Base-by-base conservation (phyloP, 2,329 filamentous ascomycete species). In the Xylariaceae sp. region DNA sequence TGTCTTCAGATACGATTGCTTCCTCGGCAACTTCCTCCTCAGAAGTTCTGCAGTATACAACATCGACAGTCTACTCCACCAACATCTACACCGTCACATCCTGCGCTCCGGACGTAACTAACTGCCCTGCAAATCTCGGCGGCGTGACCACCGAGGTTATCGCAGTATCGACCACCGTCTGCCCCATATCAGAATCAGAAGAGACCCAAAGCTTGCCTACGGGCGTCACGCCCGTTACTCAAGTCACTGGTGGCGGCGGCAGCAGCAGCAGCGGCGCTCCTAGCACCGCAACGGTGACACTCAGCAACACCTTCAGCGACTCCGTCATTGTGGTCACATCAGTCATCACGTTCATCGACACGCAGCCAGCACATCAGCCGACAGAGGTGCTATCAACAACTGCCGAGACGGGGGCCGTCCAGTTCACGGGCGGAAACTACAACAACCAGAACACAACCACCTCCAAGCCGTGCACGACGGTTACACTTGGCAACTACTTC, bases 131-230 rank as follows among this genome's bases (percentile, higher is more conserved):
- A 2, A 47, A 39, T 6, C n/a, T 48, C 3, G 54, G 50, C 3
- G 33, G 46, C 2, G 52, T 58, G 21, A 54, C 51, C 9, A 59
- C 56, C 2, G 53, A 56, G 13, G 38, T 51, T 12, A 34, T 59
- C 31, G 49, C 56, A 11, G 43, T 57, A 1, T 59, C 55, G 17
- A 59, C 55, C 2, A 59, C 55, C 12, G 45, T 59, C 14, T 57
- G 54, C 18, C 54, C 55, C 5, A 53, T 57, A 4, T 38, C 50
- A 8, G 49, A 50, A n/a, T n/a, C n/a, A n/a, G n/a, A n/a, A n/a
- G n/a, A n/a, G n/a, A n/a, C n/a, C 11, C 21, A 47, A 24, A 42
- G 46, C 2, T 26, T 28, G 13, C 21, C 43, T 3, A 19, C 32
- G 4, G 21, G 21, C 18, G 32, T 16, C 9, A 36, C 35, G 11